Evolutionary conservation across 2,329 filamentous ascomycete genomes (phyloP).

Genomic region (Tolypocladium nubicola): DNA sequence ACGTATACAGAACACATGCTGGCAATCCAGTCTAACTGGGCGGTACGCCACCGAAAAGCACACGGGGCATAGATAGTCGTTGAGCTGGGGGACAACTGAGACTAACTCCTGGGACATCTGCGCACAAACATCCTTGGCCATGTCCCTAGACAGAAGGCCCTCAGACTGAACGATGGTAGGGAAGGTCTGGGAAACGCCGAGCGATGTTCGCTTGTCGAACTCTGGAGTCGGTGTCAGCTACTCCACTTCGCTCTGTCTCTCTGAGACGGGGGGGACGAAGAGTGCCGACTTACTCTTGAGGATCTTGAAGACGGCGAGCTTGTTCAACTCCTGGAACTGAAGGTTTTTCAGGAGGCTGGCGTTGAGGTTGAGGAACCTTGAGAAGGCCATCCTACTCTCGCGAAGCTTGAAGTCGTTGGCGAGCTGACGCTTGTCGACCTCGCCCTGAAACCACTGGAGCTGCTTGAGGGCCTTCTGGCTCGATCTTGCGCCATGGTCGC

Average conservation of each 20-base stretch:
- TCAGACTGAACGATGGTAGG: slow-evolving; percentile 47
- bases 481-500: slow-evolving; percentile 56
- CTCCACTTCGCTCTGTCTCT: not conserved
- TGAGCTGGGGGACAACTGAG: slow-evolving; percentile 65
- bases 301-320: slow-evolving; percentile 68
- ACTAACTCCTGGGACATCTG: slow-evolving; percentile 65
- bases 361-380: slow-evolving; percentile 64
- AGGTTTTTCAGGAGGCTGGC: slow-evolving; percentile 66
- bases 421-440: slow-evolving; percentile 50
- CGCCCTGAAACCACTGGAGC: slow-evolving; percentile 61
- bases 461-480: slow-evolving; percentile 56
- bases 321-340: slow-evolving; percentile 77
- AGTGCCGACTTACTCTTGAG: slow-evolving; percentile 55
- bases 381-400: slow-evolving; percentile 53
- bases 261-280: not conserved
- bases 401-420: slow-evolving; percentile 53
- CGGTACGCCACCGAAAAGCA: slow-evolving; percentile 73
- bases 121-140: slow-evolving; percentile 67
- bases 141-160: slow-evolving; percentile 51
- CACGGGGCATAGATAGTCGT: slow-evolving; percentile 75
- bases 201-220: slow-evolving; percentile 76
- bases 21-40: slow-evolving; percentile 65
- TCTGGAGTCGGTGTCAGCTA: slow-evolving; percentile 33
- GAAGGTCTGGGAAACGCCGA: slow-evolving; percentile 56
- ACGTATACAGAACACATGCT: slow-evolving; percentile 73